Percentiles rank a stretch among this genome's conserved stretches.
Conservation (phyloP, 306 rosid genomes). For the Vigna hirtella region DNA sequence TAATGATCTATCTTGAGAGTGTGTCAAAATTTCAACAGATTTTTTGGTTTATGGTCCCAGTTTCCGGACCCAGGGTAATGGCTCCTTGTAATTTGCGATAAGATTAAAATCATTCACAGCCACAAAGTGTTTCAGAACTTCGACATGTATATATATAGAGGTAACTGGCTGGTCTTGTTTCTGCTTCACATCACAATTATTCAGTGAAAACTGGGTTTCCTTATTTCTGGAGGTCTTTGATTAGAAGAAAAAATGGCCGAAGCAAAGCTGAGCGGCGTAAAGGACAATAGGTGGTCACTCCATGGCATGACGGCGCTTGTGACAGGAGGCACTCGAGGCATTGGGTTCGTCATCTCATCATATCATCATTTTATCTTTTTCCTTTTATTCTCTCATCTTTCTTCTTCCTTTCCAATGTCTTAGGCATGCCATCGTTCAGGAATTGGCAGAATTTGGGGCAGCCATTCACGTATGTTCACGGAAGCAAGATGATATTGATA, state of each 20-base stretch:
- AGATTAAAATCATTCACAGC: too few relatives aligned
- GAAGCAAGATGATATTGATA: constrained; percentile 29
- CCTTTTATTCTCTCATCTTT: not conserved
- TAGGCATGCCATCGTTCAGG: constrained; percentile 45
- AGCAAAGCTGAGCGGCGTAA: not conserved
- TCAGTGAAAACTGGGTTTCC: too few relatives aligned
- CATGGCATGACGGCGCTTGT: constrained; percentile 56
- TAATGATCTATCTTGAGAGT: too few relatives aligned
- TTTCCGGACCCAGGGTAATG: too few relatives aligned
- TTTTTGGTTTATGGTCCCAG: too few relatives aligned
- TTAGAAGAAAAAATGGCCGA: not conserved
- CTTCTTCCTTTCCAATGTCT: not conserved
- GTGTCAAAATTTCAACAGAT: too few relatives aligned
- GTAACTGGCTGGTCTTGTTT: too few relatives aligned
- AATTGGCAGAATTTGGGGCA: constrained; percentile 40
- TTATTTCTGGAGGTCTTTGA: too few relatives aligned
- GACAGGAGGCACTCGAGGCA: constrained; percentile 49
- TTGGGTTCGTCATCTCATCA: constrained; percentile 21
- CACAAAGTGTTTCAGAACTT: too few relatives aligned
- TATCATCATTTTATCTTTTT: not conserved
- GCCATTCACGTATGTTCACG: constrained; percentile 39
- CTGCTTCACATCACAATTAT: too few relatives aligned
- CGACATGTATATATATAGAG: too few relatives aligned
- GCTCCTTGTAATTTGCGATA: too few relatives aligned
- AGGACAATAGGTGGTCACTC: constrained; percentile 48